Evolutionary conservation across 139 green algal species (phyloP).

Genomic region (Coelastrella sp.): DNA sequence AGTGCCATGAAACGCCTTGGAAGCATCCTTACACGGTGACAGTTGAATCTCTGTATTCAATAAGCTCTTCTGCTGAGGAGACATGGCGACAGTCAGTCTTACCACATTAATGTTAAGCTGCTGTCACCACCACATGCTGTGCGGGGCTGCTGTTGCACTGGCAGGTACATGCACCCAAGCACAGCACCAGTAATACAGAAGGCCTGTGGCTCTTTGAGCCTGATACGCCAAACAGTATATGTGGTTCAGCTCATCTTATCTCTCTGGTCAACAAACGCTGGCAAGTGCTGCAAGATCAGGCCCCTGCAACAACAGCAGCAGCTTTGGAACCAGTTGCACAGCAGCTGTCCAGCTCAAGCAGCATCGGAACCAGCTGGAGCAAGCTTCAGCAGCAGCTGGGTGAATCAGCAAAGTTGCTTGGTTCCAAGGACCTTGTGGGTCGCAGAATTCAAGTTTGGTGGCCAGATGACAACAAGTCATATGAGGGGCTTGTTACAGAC

Average conservation of each 20-base stretch:
- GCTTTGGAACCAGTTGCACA: not conserved
- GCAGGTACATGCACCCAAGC: too few species aligned
- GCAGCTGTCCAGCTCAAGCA: not conserved
- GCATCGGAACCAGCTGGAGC: not conserved
- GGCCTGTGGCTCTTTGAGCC: not conserved
- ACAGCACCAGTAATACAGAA: not conserved
- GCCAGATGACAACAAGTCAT: not conserved
- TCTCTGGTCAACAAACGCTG: not conserved
- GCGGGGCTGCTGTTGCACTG: too few species aligned
- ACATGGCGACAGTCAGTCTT: too few species aligned
- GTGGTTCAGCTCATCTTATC: not conserved
- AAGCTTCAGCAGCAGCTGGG: not conserved
- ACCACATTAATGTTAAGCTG: too few species aligned
- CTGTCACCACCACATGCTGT: too few species aligned
- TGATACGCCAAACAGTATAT: not conserved
- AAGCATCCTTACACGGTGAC: too few species aligned
- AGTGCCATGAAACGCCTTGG: too few species aligned
- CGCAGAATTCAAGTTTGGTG: not conserved
- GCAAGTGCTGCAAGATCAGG: not conserved
- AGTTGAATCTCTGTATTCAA: too few species aligned
- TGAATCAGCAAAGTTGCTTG: not conserved
- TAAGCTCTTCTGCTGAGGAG: too few species aligned
- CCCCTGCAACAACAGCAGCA: not conserved
- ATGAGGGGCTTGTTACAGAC: not conserved
- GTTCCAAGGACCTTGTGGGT: not conserved